Evolutionary conservation across 1,284 basidiomycete genomes (phyloP).

Genomic region (Xerocomus nothofagi): DNA sequence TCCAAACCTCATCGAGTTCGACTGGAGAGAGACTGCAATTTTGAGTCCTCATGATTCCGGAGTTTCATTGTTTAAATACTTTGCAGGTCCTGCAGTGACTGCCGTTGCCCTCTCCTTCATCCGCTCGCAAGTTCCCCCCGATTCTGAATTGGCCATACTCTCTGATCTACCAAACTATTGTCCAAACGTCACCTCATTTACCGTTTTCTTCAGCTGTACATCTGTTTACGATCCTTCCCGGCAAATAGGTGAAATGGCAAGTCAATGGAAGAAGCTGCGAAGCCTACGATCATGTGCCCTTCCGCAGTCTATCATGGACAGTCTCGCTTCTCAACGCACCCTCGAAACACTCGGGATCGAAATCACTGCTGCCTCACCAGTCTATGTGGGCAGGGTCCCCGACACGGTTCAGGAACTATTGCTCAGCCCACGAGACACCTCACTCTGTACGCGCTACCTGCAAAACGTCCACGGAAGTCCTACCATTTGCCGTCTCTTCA

Average conservation of each 20-base stretch:
- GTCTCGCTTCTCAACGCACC: neutral
- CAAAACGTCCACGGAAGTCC: neutral
- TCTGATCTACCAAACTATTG: neutral
- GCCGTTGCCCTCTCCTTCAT: neutral
- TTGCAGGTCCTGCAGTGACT: neutral
- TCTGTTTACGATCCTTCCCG: neutral
- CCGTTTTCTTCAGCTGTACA: neutral
- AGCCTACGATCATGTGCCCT: neutral
- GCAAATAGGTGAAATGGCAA: neutral
- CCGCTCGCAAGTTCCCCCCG: neutral
- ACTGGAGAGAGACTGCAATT: neutral
- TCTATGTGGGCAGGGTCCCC: neutral
- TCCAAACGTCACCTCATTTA: neutral
- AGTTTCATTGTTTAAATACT: neutral
- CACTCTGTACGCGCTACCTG: neutral
- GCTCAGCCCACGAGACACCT: neutral
- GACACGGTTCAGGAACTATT: neutral
- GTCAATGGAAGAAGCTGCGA: neutral
- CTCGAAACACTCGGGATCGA: neutral
- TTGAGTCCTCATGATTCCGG: neutral
- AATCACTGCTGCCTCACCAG: neutral
- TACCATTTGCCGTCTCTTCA: neutral
- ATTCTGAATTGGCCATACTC: neutral
- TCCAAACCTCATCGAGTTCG: neutral
- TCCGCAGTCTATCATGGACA: neutral